Percentiles rank a stretch among this genome's conserved stretches.
Conservation (phyloP, 2,329 filamentous ascomycete genomes). For the Ceratocystis ficicola region DNA sequence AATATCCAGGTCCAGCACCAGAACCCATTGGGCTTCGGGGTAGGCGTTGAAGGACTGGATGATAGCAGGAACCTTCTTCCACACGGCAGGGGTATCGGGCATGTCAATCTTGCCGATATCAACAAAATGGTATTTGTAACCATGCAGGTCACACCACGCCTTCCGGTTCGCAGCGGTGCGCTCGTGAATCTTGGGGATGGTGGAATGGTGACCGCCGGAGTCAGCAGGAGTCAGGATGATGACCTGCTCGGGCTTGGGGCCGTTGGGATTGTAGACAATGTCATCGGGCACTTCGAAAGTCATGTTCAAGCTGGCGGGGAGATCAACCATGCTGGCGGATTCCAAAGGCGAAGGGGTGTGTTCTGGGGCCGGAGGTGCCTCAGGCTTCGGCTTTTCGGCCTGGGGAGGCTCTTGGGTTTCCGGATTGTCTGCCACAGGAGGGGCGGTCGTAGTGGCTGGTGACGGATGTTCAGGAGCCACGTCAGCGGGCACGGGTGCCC, state of each 20-base stretch:
- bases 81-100: conserved; percentile 17
- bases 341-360: conserved; percentile 17
- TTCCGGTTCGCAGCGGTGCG: conserved; percentile 20
- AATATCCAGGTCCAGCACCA: conserved; percentile 21
- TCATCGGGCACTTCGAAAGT: conserved; percentile 20
- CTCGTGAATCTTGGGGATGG: conserved; percentile 21
- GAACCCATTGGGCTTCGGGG: conserved; percentile 22
- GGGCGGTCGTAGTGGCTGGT: neutral
- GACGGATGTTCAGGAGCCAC: conserved; percentile 6
- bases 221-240: conserved; percentile 21
- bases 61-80: conserved; percentile 22
- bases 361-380: neutral
- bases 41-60: conserved; percentile 21
- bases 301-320: conserved; percentile 15
- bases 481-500: conserved; percentile 12
- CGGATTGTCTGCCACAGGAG: neutral
- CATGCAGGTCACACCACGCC: conserved; percentile 21
- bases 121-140: conserved; percentile 23
- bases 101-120: conserved; percentile 22
- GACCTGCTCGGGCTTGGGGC: conserved; percentile 19
- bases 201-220: conserved; percentile 20
- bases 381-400: neutral
- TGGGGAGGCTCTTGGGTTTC: neutral
- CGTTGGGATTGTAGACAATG: conserved; percentile 20
- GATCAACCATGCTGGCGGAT: conserved; percentile 9